These are phyloP conservation scores for Eimeria brunetti DNA, from an alignment of 169 alveolate species.

Conservation along the genomic window DNA sequence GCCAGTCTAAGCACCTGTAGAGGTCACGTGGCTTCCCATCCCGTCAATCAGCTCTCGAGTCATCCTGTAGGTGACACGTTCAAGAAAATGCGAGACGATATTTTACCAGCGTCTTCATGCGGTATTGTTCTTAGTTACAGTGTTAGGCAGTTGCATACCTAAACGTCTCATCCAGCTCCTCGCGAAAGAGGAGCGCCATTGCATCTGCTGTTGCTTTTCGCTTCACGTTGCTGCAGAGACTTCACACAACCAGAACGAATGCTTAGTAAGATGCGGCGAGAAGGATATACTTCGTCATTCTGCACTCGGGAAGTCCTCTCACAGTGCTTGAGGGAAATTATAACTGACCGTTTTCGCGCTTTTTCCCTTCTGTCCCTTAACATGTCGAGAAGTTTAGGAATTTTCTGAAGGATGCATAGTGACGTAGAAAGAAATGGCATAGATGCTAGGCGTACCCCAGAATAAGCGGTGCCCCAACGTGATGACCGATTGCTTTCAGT, in stretches of 20 bases:
- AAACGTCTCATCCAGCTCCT: constrained; percentile 77
- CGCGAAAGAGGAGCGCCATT: constrained; percentile 65
- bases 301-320: background rate
- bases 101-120: background rate
- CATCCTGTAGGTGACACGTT: background rate
- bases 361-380: constrained; percentile 56
- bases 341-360: constrained; percentile 52
- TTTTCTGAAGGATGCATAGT: background rate
- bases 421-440: background rate
- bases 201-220: constrained; percentile 73
- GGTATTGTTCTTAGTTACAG: background rate
- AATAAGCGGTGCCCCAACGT: background rate
- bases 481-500: background rate
- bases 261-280: background rate
- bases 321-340: background rate
- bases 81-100: background rate
- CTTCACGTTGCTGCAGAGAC: constrained; percentile 9
- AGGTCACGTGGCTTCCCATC: constrained; percentile 33
- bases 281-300: background rate
- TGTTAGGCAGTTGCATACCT: background rate
- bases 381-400: constrained; percentile 48
- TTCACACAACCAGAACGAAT: background rate
- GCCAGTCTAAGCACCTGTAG: background rate
- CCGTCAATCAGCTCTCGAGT: constrained; percentile 62
- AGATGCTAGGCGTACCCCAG: background rate